phyloP scores from a whole-genome alignment of 2,329 filamentous ascomycete genomes.

The Claviceps maximensis region DNA sequence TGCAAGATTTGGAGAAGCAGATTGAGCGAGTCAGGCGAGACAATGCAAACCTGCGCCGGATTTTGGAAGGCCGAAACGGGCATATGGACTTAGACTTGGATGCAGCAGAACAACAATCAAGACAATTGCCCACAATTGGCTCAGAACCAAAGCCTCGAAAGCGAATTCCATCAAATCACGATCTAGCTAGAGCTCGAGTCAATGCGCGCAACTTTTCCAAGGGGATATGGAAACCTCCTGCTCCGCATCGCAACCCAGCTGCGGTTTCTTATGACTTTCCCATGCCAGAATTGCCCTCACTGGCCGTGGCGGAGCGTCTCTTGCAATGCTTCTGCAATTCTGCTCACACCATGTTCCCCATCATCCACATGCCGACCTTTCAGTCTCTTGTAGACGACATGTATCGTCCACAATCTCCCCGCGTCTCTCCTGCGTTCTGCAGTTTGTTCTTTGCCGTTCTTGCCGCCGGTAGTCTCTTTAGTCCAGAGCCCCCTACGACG shows the following conservation, averaged over 20 bases:
- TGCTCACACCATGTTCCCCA: conserved; percentile 68
- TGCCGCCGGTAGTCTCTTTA: conserved; percentile 69
- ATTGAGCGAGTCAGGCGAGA: conserved; percentile 68
- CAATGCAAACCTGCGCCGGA: conserved; percentile 58
- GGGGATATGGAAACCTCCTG: conserved; percentile 69
- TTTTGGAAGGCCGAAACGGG: conserved; percentile 39
- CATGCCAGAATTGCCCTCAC: conserved; percentile 56
- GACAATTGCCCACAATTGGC: conserved; percentile 52
- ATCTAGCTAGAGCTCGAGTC: conserved; percentile 56
- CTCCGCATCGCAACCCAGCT: conserved; percentile 44
- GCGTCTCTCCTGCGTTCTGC: conserved; percentile 54
- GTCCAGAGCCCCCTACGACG: conserved; percentile 35
- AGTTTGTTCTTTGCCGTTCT: conserved; percentile 73
- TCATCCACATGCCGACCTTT: conserved; percentile 81
- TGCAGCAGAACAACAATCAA: conserved; percentile 32
- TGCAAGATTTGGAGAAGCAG: conserved; percentile 92
- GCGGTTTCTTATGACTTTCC: conserved; percentile 37
- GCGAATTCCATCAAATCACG: conserved; percentile 47
- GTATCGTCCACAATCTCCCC: conserved; percentile 52
- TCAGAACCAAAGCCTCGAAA: conserved; percentile 51
- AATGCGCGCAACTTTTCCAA: conserved; percentile 63
- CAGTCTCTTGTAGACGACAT: conserved; percentile 61
- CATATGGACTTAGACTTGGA: conserved; percentile 37
- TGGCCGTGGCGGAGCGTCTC: conserved; percentile 55
- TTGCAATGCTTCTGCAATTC: conserved; percentile 63